A percentile compares a stretch with the other conserved stretches of the same genome.
These are phyloP conservation scores for Pachysandra terminalis DNA, from an alignment of 164 flowering plant genomes.

Conservation along the genomic window DNA sequence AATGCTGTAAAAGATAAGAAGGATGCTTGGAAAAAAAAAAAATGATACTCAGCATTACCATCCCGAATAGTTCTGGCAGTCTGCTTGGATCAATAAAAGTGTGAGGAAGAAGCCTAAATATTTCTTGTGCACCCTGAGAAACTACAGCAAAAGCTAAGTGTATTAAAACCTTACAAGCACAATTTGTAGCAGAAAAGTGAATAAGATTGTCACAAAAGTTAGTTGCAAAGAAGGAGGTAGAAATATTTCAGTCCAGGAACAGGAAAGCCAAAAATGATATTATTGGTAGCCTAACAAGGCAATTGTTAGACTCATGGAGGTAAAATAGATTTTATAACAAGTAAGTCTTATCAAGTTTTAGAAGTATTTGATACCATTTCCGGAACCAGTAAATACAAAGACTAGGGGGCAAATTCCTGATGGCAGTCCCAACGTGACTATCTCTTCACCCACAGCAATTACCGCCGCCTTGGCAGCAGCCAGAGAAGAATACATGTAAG, in stretches of 20 bases:
- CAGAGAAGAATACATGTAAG: conserved; percentile 93
- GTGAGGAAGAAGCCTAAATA: conserved; percentile 97
- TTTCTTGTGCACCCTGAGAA: conserved; percentile 92
- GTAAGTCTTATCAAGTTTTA: neutral
- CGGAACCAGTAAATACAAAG: conserved; percentile 89
- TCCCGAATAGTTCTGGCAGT: conserved; percentile 68
- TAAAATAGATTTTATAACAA: neutral
- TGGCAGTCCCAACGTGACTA: conserved; percentile 82
- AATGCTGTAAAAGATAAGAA: neutral
- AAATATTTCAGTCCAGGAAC: too few species aligned
- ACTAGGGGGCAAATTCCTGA: conserved; percentile 85
- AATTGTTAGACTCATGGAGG: neutral
- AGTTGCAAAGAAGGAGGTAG: too few species aligned
- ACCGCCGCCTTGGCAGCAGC: conserved; percentile 98
- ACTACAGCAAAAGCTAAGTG: conserved; percentile 39
- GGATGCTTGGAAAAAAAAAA: neutral
- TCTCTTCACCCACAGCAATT: conserved; percentile 94
- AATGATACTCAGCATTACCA: conserved; percentile 28
- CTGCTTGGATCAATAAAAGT: conserved; percentile 73
- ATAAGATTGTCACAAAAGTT: too few species aligned
- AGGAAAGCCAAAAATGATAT: too few species aligned
- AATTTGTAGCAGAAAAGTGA: too few species aligned
- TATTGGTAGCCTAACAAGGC: too few species aligned
- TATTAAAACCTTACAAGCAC: neutral
- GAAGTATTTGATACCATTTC: conserved; percentile 65